phyloP scores from a whole-genome alignment of 352 stramenopile genomes.

The Aphanomyces astaci region DNA sequence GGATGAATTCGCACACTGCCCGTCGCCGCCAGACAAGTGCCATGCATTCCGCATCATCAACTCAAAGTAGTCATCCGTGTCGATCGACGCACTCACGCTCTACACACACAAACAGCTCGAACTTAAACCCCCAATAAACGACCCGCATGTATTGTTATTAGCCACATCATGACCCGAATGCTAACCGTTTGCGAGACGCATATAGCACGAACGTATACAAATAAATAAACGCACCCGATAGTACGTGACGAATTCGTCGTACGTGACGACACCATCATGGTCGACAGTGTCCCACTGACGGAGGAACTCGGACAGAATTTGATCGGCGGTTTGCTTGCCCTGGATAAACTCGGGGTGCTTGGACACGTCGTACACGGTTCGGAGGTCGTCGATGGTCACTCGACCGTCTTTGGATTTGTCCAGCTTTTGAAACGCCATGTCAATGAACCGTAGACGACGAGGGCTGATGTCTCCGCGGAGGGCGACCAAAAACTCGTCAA shows the following conservation, averaged over 20 bases:
- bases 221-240: slow-evolving; percentile 73
- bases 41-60: slow-evolving; percentile 70
- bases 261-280: slow-evolving; percentile 39
- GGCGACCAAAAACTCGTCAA: slow-evolving; percentile 40
- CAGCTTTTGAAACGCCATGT: slow-evolving; percentile 47
- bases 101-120: too few species aligned
- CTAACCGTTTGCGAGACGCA: too few species aligned
- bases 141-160: too few species aligned
- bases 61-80: slow-evolving; percentile 76
- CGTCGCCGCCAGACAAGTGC: slow-evolving; percentile 36
- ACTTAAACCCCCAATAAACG: too few species aligned
- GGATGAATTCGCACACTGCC: slow-evolving; percentile 32
- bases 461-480: slow-evolving; percentile 37
- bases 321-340: slow-evolving; percentile 43
- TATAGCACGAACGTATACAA: too few species aligned
- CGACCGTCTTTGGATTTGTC: slow-evolving; percentile 33
- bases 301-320: slow-evolving; percentile 60
- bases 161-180: too few species aligned
- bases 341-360: slow-evolving; percentile 59
- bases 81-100: slow-evolving; percentile 74
- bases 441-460: slow-evolving; percentile 36
- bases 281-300: slow-evolving; percentile 49
- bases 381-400: slow-evolving; percentile 48
- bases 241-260: slow-evolving; percentile 62
- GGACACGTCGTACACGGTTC: slow-evolving; percentile 64